Evolutionary conservation across 2,329 filamentous ascomycete genomes (phyloP), one percentile per base, ranked within the genome.

Genomic region (Biscogniauxia marginata): DNA sequence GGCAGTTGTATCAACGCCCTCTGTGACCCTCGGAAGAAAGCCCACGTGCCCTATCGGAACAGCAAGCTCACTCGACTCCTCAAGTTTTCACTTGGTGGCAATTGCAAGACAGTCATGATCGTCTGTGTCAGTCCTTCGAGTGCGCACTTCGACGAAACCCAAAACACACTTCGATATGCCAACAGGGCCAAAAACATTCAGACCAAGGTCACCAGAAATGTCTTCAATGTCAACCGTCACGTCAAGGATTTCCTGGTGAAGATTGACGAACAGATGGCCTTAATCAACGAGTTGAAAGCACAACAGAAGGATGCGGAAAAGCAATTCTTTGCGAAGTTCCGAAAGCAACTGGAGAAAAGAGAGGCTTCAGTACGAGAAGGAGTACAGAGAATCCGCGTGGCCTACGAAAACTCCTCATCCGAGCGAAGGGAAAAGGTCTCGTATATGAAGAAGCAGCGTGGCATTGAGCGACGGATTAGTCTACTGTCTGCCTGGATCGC

Each of bases 41-140:
- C 96, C 64, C 95, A 99, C 73, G 90, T 99, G 13, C 95, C 95
- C 0, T 99, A 99, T 77, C 86, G 95, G 66, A 98, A 99, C 77
- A 98, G 93, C 62, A 99, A 98, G 70, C 86, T 99, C 53, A 99
- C 95, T 0, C 87, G 95, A 52, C 80, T 99, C 4, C 84, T 99
- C 53, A 99, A 99, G 69, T 99, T 99, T 75, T 96, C 93, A 0
- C 84, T 99, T 0, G 95, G 95, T 24, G 95, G 95, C 3, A 99
- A 99, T 74, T 99, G 95, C 81, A 96, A 93, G 75, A 99, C 95
- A 0, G 95, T 99, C 71, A 99, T 99, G 95, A 98, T 99, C 72
- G 95, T 99, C 22, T 99, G 95, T 68, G 91, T 99, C 53, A 97
- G 93, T 65, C 95, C 95, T 1, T 97, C 92, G 0, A 98, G 95